Percentiles rank a stretch among this genome's conserved stretches.
Evolutionary conservation across 768 basidiomycete species (phyloP).

Genomic region (Leccinum broughii): DNA sequence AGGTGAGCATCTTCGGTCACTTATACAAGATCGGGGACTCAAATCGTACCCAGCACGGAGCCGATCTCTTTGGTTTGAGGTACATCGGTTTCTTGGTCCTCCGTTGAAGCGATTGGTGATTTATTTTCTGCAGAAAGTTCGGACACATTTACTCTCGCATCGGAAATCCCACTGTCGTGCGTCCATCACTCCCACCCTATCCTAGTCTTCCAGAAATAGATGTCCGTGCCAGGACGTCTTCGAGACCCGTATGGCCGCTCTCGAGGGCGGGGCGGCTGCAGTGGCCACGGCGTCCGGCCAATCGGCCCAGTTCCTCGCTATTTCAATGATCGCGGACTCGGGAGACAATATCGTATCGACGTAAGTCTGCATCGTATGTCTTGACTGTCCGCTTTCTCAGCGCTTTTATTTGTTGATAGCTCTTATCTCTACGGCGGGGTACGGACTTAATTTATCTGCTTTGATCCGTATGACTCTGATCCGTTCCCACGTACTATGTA

Average conservation of each 20-base stretch:
- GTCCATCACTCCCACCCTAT: conserved; percentile 19
- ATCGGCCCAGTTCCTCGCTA: conserved; percentile 61
- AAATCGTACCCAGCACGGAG: conserved; percentile 44
- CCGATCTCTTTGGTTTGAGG: conserved; percentile 53
- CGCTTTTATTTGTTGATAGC: conserved; percentile 21
- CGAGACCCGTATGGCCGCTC: conserved; percentile 61
- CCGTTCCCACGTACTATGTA: conserved; percentile 14
- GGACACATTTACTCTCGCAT: conserved; percentile 60
- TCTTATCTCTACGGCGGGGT: conserved; percentile 63
- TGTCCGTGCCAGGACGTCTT: conserved; percentile 52
- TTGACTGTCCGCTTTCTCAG: neutral
- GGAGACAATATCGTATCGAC: conserved; percentile 71
- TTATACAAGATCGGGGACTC: neutral
- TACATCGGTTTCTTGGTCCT: conserved; percentile 10
- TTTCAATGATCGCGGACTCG: conserved; percentile 47
- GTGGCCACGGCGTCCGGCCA: conserved; percentile 59
- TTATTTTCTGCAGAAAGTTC: conserved; percentile 30
- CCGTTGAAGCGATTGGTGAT: neutral
- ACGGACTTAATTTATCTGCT: conserved; percentile 18
- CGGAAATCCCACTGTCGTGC: conserved; percentile 55
- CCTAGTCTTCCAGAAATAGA: neutral
- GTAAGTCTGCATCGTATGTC: conserved; percentile 30
- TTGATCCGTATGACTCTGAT: neutral
- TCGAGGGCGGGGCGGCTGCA: conserved; percentile 64
- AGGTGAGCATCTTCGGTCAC: conserved; percentile 31